phyloP scores from a whole-genome alignment of 208 protist genomes.

The Acanthamoeba culbertsoni region DNA sequence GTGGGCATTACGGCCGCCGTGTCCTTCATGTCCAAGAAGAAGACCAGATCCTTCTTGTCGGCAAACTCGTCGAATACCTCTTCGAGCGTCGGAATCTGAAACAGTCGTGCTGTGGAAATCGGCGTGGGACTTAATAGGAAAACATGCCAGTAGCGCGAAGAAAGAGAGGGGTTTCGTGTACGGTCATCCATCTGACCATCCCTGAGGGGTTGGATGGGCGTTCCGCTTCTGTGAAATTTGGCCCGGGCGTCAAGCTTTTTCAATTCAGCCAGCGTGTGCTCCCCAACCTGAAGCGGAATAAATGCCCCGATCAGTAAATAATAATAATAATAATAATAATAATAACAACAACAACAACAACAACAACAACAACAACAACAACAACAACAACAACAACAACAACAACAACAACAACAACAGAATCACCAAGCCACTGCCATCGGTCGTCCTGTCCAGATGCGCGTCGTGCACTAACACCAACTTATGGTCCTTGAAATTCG shows the following conservation, averaged over 20 bases:
- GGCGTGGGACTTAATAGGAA: not conserved
- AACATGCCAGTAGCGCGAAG: not conserved
- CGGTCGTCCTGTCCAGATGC: not conserved
- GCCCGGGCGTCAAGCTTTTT: not conserved
- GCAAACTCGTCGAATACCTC: slow-evolving; percentile 23
- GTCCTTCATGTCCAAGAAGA: slow-evolving; percentile 37
- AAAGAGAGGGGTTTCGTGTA: not conserved
- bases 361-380: no score
- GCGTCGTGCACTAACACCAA: slow-evolving; percentile 15
- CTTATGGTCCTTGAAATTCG: not conserved
- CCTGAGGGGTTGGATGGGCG: not conserved
- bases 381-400: no score
- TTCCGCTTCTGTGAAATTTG: not conserved
- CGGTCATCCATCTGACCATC: not conserved
- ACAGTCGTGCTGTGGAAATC: slow-evolving; percentile 41
- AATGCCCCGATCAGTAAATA: no score
- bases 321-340: no score
- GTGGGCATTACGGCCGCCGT: not conserved
- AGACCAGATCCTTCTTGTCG: not conserved
- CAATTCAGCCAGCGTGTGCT: slow-evolving; percentile 3
- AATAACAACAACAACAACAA: no score
- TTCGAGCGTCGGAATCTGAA: slow-evolving; percentile 7
- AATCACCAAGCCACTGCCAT: not conserved
- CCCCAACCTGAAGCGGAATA: not conserved
- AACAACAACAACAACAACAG: no score